phyloP scores from a whole-genome alignment of 2,329 filamentous ascomycete species.

The Fusarium chuoi region DNA sequence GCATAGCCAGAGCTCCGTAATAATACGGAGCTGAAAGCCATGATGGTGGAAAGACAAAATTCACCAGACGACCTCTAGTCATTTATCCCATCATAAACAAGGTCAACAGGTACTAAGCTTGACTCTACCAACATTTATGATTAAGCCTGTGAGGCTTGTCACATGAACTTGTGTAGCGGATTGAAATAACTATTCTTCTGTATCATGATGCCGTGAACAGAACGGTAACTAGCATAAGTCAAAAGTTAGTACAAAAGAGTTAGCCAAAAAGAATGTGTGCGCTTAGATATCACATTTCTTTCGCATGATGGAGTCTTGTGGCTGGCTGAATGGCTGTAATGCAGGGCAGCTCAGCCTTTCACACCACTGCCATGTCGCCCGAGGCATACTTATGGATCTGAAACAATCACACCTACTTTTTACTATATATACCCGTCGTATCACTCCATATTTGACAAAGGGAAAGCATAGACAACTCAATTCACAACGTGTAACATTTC shows the following conservation, averaged over 20 bases:
- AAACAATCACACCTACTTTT: not conserved
- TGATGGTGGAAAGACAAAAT: not conserved
- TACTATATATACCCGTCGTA: not conserved
- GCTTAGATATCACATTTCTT: not conserved
- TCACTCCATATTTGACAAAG: not conserved
- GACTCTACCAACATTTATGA: not conserved
- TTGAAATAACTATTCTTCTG: not conserved
- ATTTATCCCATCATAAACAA: not conserved
- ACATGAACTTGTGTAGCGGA: too few species aligned
- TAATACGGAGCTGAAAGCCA: not conserved
- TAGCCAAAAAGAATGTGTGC: not conserved
- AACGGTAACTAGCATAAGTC: accelerated
- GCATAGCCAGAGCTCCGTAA: not conserved
- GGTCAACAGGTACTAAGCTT: not conserved
- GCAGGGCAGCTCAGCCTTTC: not conserved
- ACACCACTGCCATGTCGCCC: not conserved
- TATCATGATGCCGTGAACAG: not conserved
- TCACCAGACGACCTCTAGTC: too few species aligned
- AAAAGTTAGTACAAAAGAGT: accelerated
- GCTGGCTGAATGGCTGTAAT: not conserved
- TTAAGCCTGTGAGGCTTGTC: not conserved
- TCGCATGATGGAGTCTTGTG: not conserved
- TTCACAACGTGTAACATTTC: not conserved
- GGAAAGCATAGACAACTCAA: not conserved
- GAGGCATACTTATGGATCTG: not conserved